Base-by-base conservation (phyloP, 495 filamentous ascomycete species). In the Penicillium coffeae region DNA sequence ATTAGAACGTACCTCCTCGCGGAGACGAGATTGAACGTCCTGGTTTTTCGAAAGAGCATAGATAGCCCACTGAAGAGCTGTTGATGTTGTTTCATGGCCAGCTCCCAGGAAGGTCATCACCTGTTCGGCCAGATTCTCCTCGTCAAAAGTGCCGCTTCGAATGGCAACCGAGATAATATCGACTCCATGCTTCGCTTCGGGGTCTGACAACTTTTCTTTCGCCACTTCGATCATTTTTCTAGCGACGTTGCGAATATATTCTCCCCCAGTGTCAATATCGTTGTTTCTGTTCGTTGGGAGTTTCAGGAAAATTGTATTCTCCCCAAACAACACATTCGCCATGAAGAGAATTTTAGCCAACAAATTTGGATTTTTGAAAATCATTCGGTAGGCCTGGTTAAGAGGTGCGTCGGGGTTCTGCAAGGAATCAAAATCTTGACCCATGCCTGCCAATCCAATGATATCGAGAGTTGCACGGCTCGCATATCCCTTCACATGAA, bases 81-180 rank as follows among this genome's bases (percentile, higher is more conserved):
- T 68, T 1, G 83, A 72, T 7, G 83, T 86, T 7, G 83, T 87
- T 71, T 95, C 92, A 62, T 96, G 92, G 14, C 92, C 92, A 0
- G 92, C 91, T 0, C 85, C 87, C 2, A 96, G 82, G 72, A 96
- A 96, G 2, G 91, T 96, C 90, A 96, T 95, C 62, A 93, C 78
- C 61, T 96, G 91, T 61, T 96, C 88, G 34, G 89, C 74, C 19
- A 96, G 82, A 43, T 88, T 84, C 25, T 90, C 86, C 41, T 92
- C 87, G 21, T 73, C 77, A 63, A 94, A 95, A 3, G 51, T 80
- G 33, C 85, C 88, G 16, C 81, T 87, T 47, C 86, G 77, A 19
- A 95, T 65, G 16, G 91, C 90, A 0, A 93, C 84, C 6, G 86
- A 89, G 45, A 96, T 73, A 48, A 96, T 95, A 57, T 96, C 91